Evolutionary conservation across 2,329 filamentous ascomycete genomes (phyloP).

Genomic region (Fusarium veterinarium): DNA sequence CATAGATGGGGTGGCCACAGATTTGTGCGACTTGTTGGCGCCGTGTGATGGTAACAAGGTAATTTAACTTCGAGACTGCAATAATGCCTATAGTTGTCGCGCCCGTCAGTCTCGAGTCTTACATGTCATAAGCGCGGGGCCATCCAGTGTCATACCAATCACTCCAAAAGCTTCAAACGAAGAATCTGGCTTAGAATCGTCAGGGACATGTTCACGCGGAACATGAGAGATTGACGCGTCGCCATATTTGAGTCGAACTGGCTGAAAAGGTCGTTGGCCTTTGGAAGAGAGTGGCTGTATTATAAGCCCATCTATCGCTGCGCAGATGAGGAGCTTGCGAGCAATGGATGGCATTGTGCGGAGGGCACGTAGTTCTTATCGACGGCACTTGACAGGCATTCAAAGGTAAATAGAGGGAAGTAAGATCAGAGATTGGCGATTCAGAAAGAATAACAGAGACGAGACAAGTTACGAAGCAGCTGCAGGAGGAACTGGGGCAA

Average conservation of each 20-base stretch:
- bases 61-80: conserved; percentile 82
- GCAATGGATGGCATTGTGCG: conserved; percentile 77
- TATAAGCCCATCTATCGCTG: conserved; percentile 84
- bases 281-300: conserved; percentile 77
- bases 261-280: conserved; percentile 65
- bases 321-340: conserved; percentile 83
- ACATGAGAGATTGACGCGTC: conserved; percentile 61
- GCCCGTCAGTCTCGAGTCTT: conserved; percentile 12
- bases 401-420: conserved; percentile 10
- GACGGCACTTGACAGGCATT: conserved; percentile 13
- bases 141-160: conserved; percentile 58
- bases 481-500: conserved; percentile 5
- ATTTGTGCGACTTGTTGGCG: conserved; percentile 91
- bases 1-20: conserved; percentile 83
- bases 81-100: conserved; percentile 73
- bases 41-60: conserved; percentile 86
- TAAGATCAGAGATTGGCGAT: conserved; percentile 2
- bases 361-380: conserved; percentile 22
- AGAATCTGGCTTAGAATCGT: conserved; percentile 57
- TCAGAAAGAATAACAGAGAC: neutral
- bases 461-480: conserved; percentile 1
- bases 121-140: conserved; percentile 28
- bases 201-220: conserved; percentile 59
- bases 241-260: conserved; percentile 78
- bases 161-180: conserved; percentile 71